These are phyloP conservation scores for Colletotrichum sp. DNA, from an alignment of 2,329 filamentous ascomycete species.

Conservation along the genomic window DNA sequence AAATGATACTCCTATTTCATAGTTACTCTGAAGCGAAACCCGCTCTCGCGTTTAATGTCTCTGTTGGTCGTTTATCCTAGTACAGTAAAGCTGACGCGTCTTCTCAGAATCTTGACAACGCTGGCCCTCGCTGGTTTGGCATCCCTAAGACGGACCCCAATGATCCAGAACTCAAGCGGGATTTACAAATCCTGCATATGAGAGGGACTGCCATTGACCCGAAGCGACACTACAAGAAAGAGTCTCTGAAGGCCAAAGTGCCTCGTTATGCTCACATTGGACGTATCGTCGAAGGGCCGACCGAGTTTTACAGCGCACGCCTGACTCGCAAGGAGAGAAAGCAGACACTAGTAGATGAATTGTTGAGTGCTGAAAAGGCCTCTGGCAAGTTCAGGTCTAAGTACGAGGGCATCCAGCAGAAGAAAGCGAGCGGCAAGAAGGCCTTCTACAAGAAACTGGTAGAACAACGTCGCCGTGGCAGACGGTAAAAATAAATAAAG, in stretches of 20 bases:
- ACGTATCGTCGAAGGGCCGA: slow-evolving; percentile 85
- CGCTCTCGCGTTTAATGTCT: neutral
- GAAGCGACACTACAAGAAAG: slow-evolving; percentile 91
- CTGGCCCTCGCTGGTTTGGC: slow-evolving; percentile 86
- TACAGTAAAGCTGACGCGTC: neutral
- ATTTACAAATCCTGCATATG: slow-evolving; percentile 89
- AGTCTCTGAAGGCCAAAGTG: slow-evolving; percentile 69
- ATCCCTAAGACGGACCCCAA: slow-evolving; percentile 86
- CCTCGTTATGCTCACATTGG: slow-evolving; percentile 91
- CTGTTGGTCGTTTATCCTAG: neutral
- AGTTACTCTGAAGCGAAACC: slow-evolving; percentile 74
- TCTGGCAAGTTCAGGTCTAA: slow-evolving; percentile 82
- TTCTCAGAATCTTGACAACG: slow-evolving; percentile 51
- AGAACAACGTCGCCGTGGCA: slow-evolving; percentile 33
- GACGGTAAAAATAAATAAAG: slow-evolving; percentile 13
- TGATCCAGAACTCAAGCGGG: slow-evolving; percentile 81
- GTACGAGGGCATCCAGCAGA: slow-evolving; percentile 82
- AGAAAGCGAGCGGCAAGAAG: slow-evolving; percentile 88
- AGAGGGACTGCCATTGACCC: slow-evolving; percentile 81
- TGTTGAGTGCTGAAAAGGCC: slow-evolving; percentile 70
- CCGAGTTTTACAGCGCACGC: slow-evolving; percentile 83
- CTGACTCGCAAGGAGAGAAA: slow-evolving; percentile 89
- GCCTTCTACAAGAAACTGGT: slow-evolving; percentile 84
- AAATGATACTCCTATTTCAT: slow-evolving; percentile 65
- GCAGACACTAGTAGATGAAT: slow-evolving; percentile 84